Evolutionary conservation across 139 green algal genomes (phyloP).

Genomic region (Gonium pectorale): DNA sequence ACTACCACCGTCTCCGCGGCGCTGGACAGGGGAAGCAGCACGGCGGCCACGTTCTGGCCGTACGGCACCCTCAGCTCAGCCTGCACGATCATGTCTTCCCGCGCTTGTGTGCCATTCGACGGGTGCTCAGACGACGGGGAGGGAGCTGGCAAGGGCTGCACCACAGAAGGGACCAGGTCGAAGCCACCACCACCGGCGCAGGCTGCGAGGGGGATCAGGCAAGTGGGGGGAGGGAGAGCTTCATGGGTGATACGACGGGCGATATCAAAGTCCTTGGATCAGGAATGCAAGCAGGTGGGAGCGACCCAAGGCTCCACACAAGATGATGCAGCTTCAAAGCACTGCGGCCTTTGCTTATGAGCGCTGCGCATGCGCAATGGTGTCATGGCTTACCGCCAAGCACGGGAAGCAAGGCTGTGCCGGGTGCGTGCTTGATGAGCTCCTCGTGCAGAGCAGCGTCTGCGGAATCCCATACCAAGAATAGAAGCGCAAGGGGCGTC

Average conservation of each 20-base stretch:
- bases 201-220: background rate
- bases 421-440: no score
- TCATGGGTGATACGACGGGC: no score
- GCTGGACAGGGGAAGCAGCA: conserved; percentile 10
- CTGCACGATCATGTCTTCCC: background rate
- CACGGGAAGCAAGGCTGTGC: no score
- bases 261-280: no score
- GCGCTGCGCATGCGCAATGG: no score
- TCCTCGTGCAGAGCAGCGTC: background rate
- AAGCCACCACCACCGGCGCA: background rate
- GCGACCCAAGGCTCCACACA: no score
- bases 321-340: no score
- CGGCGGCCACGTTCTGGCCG: background rate
- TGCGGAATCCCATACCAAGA: background rate
- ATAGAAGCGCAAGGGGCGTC: background rate
- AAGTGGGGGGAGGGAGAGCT: background rate
- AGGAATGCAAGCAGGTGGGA: no score
- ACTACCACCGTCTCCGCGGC: background rate
- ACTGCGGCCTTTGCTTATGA: no score
- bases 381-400: no score
- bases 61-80: conserved; percentile 23
- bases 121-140: background rate
- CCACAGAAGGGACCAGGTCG: background rate
- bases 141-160: background rate
- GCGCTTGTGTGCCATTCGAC: background rate